phyloP scores from a whole-genome alignment of 2,329 filamentous ascomycete genomes.

The Aspergillus glaucus region DNA sequence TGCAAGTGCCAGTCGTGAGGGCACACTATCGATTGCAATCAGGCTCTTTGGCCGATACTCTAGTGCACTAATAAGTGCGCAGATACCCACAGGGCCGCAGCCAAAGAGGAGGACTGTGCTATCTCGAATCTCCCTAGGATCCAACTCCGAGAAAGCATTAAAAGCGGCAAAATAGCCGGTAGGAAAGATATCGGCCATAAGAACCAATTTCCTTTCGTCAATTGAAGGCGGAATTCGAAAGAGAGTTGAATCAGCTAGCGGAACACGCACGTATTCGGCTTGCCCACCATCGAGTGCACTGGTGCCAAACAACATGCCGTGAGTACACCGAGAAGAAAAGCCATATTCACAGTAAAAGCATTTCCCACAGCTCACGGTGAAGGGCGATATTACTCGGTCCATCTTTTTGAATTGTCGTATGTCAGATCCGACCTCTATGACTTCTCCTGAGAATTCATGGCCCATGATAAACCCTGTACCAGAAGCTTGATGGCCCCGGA shows the following conservation, averaged over 20 bases:
- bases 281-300: conserved; percentile 65
- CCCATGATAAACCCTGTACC: conserved; percentile 58
- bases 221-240: conserved; percentile 63
- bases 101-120: conserved; percentile 63
- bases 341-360: conserved; percentile 79
- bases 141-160: conserved; percentile 62
- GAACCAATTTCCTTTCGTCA: conserved; percentile 64
- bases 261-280: conserved; percentile 74
- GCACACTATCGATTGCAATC: conserved; percentile 71
- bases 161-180: conserved; percentile 71
- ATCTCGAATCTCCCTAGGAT: conserved; percentile 37
- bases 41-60: conserved; percentile 65
- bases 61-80: conserved; percentile 68
- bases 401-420: conserved; percentile 59
- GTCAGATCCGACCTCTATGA: conserved; percentile 56
- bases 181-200: conserved; percentile 91
- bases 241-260: conserved; percentile 70
- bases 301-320: conserved; percentile 64
- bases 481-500: conserved; percentile 70
- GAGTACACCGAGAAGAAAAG: conserved; percentile 67
- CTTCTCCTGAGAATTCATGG: conserved; percentile 77
- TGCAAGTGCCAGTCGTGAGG: conserved; percentile 65
- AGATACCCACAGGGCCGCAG: conserved; percentile 76
- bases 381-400: conserved; percentile 73
- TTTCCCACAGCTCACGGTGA: conserved; percentile 66